Conservation (phyloP, 2,329 filamentous ascomycete genomes). For the Alternaria conjuncta region DNA sequence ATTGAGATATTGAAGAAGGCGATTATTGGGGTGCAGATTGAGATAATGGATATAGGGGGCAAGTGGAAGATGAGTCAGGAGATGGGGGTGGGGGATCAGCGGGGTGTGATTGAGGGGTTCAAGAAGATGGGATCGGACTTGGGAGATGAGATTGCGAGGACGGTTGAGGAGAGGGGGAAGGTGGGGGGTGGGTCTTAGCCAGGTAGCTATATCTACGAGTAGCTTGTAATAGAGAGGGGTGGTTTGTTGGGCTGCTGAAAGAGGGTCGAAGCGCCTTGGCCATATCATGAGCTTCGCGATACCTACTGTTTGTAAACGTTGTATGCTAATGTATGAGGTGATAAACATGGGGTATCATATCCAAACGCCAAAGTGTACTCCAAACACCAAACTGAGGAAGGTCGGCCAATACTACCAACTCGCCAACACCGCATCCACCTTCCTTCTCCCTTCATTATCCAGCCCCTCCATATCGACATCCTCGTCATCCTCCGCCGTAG, state of each 20-base stretch:
- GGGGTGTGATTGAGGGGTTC: slow-evolving; percentile 53
- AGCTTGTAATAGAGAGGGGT: too few species aligned
- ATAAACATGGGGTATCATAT: slow-evolving; percentile 16
- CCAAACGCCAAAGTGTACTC: slow-evolving; percentile 8
- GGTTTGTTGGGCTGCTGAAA: background rate
- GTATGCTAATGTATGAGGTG: background rate
- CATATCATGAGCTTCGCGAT: background rate
- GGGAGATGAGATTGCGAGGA: background rate
- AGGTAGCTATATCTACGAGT: too few species aligned
- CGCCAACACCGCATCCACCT: slow-evolving; percentile 34
- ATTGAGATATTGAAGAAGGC: slow-evolving; percentile 49
- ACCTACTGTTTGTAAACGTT: background rate
- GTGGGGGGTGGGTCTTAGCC: slow-evolving; percentile 10
- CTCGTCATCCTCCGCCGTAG: slow-evolving; percentile 32
- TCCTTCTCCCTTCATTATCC: slow-evolving; percentile 24
- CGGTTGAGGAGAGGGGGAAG: background rate
- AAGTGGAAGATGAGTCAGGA: slow-evolving; percentile 42
- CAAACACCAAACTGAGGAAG: background rate
- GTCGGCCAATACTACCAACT: slow-evolving; percentile 23
- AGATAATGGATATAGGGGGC: slow-evolving; percentile 29
- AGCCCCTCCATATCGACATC: slow-evolving; percentile 29
- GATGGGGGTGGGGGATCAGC: slow-evolving; percentile 28
- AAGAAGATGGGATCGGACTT: background rate
- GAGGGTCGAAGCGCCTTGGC: background rate
- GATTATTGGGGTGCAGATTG: slow-evolving; percentile 36